Evolutionary conservation across 2,329 filamentous ascomycete species (phyloP), one percentile per base, ranked within the genome.

Genomic region (Monilinia aucupariae): DNA sequence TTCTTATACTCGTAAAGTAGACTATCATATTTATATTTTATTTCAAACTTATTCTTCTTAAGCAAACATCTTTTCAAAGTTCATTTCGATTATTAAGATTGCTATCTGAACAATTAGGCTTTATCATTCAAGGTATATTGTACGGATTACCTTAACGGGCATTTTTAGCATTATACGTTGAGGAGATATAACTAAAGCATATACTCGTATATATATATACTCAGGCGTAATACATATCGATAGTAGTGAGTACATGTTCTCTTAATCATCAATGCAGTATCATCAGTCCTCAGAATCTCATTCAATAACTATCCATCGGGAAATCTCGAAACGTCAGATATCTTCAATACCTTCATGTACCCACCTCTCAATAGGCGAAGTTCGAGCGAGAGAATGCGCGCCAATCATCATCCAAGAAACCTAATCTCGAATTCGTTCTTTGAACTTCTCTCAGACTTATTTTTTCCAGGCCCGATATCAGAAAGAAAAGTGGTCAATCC

Each of bases 391-490:
- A 47, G 39, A 34, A 56, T 17, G 25, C 17, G 41, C 53, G 32
- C 53, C 53, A 56, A 47, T 56, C 39, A 45, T 7, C 3, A 17
- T 17, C 6, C 37, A n/a, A 30, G 22, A 43, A 41, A 1, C 25
- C 32, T 45, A 45, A 55, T 45, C 25, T 55, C 20, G 27, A n/a
- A 34, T 32, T 25, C 25, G 9, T 45, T 45, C 41, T 22, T 56
- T n/a, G n/a, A n/a, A n/a, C n/a, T n/a, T n/a, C n/a, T n/a, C n/a
- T n/a, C 7, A 32, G 39, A 17, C 39, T 3, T 32, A 17, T 45
- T 55, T 56, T 47, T 56, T 47, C 45, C n/a, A 56, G 27, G 53
- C 53, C 53, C 53, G 41, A 56, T 55, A 55, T 22, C 17, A 56
- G 34, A 45, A 43, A 51, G 13, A 47, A 56, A 47, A 32, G 27